phyloP scores from a whole-genome alignment of 1,284 basidiomycete genomes.

The Pascua sp. region DNA sequence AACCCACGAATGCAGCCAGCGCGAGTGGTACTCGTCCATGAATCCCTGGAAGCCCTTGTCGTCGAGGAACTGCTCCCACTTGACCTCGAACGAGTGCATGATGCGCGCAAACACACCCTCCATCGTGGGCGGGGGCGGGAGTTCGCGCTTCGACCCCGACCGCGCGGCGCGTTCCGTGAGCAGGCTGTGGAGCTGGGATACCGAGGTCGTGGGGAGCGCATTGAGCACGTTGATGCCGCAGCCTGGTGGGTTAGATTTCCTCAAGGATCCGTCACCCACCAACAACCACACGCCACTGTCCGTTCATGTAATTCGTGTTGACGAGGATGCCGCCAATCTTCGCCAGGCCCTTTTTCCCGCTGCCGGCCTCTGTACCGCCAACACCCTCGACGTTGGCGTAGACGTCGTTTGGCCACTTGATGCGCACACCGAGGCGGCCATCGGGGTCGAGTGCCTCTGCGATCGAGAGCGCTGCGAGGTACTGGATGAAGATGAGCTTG shows the following conservation, averaged over 20 bases:
- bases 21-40: slow-evolving; percentile 68
- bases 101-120: slow-evolving; percentile 74
- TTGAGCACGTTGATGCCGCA: slow-evolving; percentile 89
- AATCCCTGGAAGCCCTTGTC: slow-evolving; percentile 70
- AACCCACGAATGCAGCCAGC: slow-evolving; percentile 87
- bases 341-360: slow-evolving; percentile 52
- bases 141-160: slow-evolving; percentile 23
- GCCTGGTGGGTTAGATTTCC: slow-evolving; percentile 54
- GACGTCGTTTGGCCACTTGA: slow-evolving; percentile 99
- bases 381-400: slow-evolving; percentile 62
- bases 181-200: slow-evolving; percentile 61
- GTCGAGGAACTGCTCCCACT: slow-evolving; percentile 70
- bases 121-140: slow-evolving; percentile 57
- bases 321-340: slow-evolving; percentile 91
- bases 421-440: slow-evolving; percentile 61
- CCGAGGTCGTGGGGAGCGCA: slow-evolving; percentile 73
- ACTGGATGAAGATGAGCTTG: slow-evolving; percentile 88
- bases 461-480: slow-evolving; percentile 86
- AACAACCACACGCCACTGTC: slow-evolving; percentile 71
- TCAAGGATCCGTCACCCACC: slow-evolving; percentile 55
- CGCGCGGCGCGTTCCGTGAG: slow-evolving; percentile 22
- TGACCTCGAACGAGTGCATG: slow-evolving; percentile 69
- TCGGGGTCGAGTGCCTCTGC: slow-evolving; percentile 63
- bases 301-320: slow-evolving; percentile 74
- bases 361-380: slow-evolving; percentile 34